These are phyloP conservation scores for Leishmania major DNA, from an alignment of 208 protist species.

Conservation along the genomic window DNA sequence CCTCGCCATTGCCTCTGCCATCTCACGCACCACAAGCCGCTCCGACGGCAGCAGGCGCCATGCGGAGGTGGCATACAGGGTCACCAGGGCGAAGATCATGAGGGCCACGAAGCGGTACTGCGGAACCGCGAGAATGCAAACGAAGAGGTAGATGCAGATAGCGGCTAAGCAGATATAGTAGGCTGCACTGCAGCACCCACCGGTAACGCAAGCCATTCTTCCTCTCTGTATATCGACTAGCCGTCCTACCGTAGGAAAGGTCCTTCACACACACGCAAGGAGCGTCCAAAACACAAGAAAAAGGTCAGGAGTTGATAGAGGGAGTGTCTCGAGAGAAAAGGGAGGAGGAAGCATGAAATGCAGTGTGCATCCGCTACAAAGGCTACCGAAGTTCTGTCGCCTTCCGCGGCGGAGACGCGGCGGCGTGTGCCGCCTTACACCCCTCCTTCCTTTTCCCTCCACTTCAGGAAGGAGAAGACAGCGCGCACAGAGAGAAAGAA, in stretches of 20 bases:
- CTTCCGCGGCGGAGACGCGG: neutral
- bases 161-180: slow-evolving; percentile 23
- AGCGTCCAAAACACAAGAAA: neutral
- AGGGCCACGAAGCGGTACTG: slow-evolving; percentile 30
- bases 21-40: slow-evolving; percentile 10
- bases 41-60: slow-evolving; percentile 35
- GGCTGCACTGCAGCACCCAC: slow-evolving; percentile 14
- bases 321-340: neutral
- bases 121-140: slow-evolving; percentile 21
- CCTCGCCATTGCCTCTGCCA: slow-evolving; percentile 21
- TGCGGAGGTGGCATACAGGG: slow-evolving; percentile 20
- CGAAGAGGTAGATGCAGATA: slow-evolving; percentile 26
- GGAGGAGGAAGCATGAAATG: neutral
- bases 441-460: neutral
- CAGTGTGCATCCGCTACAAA: neutral
- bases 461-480: neutral
- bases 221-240: neutral
- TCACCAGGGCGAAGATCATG: slow-evolving; percentile 15
- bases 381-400: neutral
- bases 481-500: neutral
- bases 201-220: neutral
- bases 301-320: neutral
- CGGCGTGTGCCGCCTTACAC: neutral
- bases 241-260: neutral
- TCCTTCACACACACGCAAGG: neutral